These are phyloP conservation scores for Penicillium palitans DNA, from an alignment of 2,329 filamentous ascomycete species.

Conservation along the genomic window DNA sequence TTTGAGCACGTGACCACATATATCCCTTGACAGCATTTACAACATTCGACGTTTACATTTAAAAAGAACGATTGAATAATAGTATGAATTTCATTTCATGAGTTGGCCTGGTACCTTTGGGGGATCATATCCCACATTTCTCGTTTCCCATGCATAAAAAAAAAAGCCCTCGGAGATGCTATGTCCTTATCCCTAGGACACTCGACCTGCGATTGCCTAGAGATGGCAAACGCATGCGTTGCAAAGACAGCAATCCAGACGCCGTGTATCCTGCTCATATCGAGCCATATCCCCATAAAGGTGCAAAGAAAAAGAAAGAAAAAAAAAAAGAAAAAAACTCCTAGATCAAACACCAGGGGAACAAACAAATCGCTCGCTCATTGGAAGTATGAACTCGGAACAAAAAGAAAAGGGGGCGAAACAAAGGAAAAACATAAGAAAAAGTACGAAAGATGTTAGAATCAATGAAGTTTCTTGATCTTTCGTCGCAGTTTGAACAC, in stretches of 20 bases:
- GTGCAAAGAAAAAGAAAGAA: background rate
- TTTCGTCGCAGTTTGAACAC: conserved; percentile 52
- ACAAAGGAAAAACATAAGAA: conserved; percentile 3
- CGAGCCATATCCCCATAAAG: conserved; percentile 7
- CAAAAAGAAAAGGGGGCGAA: background rate
- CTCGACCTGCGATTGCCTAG: conserved; percentile 11
- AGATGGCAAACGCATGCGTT: conserved; percentile 2
- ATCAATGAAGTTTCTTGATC: conserved; percentile 30
- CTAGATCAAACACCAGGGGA: conserved; percentile 7
- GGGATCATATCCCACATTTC: conserved; percentile 7
- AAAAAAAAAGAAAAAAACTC: conserved; percentile 2
- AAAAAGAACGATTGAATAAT: background rate
- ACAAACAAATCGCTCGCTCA: conserved; percentile 15
- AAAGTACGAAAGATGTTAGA: conserved; percentile 26
- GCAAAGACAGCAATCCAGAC: conserved; percentile 8
- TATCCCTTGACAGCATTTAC: background rate
- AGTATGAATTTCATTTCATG: conserved; percentile 7
- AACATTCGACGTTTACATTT: background rate
- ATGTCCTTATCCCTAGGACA: conserved; percentile 1
- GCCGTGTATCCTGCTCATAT: conserved; percentile 10
- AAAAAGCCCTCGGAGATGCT: conserved; percentile 5
- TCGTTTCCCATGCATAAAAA: conserved; percentile 12
- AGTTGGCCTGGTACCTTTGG: background rate
- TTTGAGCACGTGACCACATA: conserved; percentile 19
- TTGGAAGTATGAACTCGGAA: conserved; percentile 6